Percentiles rank a stretch among this genome's conserved stretches.
Evolutionary conservation across 352 stramenopile species (phyloP).

Genomic region (Globisporangium paddicum): DNA sequence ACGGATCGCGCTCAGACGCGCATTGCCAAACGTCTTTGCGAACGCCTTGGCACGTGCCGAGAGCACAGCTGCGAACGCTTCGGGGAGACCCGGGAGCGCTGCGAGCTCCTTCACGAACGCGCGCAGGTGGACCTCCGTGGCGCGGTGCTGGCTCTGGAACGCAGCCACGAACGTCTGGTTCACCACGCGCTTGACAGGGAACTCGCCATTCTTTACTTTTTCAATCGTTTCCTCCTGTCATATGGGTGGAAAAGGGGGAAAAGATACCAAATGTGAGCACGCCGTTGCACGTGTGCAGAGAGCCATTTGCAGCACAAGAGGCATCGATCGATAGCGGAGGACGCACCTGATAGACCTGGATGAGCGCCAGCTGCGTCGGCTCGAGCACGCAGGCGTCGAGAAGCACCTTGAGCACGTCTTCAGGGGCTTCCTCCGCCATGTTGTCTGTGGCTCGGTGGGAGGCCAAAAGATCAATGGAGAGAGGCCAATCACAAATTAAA

Average conservation of each 20-base stretch:
- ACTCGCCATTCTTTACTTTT: slow-evolving; percentile 49
- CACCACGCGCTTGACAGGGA: slow-evolving; percentile 61
- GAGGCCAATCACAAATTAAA: slow-evolving; percentile 15
- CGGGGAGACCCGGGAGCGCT: slow-evolving; percentile 35
- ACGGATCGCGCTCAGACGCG: slow-evolving; percentile 49
- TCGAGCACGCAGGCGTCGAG: slow-evolving; percentile 49
- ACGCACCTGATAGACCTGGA: slow-evolving; percentile 56
- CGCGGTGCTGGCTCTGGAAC: slow-evolving; percentile 52
- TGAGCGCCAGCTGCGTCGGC: slow-evolving; percentile 39
- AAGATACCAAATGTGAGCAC: neutral
- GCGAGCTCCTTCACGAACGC: slow-evolving; percentile 36
- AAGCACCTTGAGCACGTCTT: slow-evolving; percentile 63
- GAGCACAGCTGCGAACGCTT: slow-evolving; percentile 49
- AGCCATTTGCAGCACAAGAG: neutral
- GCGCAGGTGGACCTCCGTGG: slow-evolving; percentile 49
- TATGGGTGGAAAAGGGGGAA: neutral
- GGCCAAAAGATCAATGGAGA: slow-evolving; percentile 23
- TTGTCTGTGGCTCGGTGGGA: neutral
- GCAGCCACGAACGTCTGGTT: slow-evolving; percentile 51
- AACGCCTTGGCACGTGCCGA: slow-evolving; percentile 27
- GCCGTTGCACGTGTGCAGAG: neutral
- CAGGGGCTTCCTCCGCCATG: slow-evolving; percentile 16
- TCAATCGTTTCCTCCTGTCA: slow-evolving; percentile 54
- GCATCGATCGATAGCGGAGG: neutral
- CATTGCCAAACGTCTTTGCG: slow-evolving; percentile 46